Percentiles rank a stretch among this genome's conserved stretches.
Evolutionary conservation across 75 land plant genomes (phyloP).

Genomic region (Azolla pinnata): DNA sequence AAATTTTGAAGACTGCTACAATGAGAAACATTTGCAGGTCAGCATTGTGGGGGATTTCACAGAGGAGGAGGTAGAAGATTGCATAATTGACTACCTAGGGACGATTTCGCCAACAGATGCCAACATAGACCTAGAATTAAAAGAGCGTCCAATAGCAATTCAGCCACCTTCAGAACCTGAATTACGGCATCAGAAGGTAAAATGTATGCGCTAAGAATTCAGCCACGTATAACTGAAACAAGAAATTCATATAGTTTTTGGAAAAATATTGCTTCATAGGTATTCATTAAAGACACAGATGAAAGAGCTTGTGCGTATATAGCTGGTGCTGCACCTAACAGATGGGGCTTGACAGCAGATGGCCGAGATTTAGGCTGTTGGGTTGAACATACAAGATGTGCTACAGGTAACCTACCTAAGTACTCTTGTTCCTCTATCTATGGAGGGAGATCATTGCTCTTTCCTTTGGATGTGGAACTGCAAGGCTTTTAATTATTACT

Average conservation of each 20-base stretch:
- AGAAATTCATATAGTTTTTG: no score
- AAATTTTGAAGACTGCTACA: not conserved
- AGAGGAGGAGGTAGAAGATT: conserved; percentile 81
- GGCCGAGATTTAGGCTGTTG: conserved; percentile 51
- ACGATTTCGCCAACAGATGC: conserved; percentile 45
- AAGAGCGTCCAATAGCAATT: conserved; percentile 31
- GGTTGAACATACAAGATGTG: conserved; percentile 8
- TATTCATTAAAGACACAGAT: conserved; percentile 92
- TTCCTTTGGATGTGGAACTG: no score
- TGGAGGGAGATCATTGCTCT: no score
- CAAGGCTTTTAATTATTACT: no score
- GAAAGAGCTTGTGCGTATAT: conserved; percentile 99
- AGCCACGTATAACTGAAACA: no score
- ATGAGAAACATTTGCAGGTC: conserved; percentile 35
- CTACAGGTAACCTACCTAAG: conserved; percentile 3
- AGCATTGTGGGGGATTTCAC: conserved; percentile 96
- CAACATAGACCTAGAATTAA: conserved; percentile 10
- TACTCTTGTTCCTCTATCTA: no score
- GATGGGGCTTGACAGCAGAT: conserved; percentile 89
- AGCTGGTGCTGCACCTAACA: conserved; percentile 95
- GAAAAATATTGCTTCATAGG: conserved; percentile 46
- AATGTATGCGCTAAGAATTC: no score
- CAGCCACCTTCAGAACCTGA: conserved; percentile 55
- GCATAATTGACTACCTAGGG: conserved; percentile 90
- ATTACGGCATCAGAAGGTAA: conserved; percentile 73